A percentile compares a stretch with the other conserved stretches of the same genome.
These are phyloP conservation scores for Castanea mollissima DNA, from an alignment of 306 rosid species.

Conservation along the genomic window DNA sequence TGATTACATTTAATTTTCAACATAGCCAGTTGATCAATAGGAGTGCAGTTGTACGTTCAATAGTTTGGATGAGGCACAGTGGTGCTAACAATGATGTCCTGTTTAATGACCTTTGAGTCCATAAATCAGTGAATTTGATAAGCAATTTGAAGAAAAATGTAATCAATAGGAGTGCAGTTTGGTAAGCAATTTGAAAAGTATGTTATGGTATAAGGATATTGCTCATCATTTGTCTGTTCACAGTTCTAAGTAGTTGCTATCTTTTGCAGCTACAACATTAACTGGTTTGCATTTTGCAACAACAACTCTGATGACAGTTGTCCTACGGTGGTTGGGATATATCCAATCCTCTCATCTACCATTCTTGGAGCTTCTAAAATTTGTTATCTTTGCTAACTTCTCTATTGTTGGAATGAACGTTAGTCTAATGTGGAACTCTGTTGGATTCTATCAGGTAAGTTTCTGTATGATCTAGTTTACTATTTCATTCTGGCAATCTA, in stretches of 20 bases:
- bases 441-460: conserved; percentile 91
- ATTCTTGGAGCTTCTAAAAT: conserved; percentile 69
- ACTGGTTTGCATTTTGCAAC: conserved; percentile 84
- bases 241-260: conserved; percentile 6
- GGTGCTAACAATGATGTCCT: neutral
- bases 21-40: neutral
- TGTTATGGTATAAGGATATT: neutral
- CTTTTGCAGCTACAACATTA: conserved; percentile 80
- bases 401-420: conserved; percentile 92
- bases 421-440: conserved; percentile 96
- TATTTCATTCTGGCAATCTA: conserved; percentile 4
- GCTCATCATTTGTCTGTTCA: neutral
- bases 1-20: too few species aligned
- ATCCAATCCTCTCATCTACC: conserved; percentile 82
- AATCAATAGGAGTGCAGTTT: neutral
- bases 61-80: neutral
- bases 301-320: conserved; percentile 65
- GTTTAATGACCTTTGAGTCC: neutral
- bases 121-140: neutral
- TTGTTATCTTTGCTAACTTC: conserved; percentile 84
- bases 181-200: neutral
- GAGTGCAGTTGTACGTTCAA: neutral
- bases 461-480: conserved; percentile 13
- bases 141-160: neutral
- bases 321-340: conserved; percentile 70